A percentile compares a stretch with the other conserved stretches of the same genome.
Conservation (phyloP, 2,329 filamentous ascomycete species). For the Talaromyces islandicus region DNA sequence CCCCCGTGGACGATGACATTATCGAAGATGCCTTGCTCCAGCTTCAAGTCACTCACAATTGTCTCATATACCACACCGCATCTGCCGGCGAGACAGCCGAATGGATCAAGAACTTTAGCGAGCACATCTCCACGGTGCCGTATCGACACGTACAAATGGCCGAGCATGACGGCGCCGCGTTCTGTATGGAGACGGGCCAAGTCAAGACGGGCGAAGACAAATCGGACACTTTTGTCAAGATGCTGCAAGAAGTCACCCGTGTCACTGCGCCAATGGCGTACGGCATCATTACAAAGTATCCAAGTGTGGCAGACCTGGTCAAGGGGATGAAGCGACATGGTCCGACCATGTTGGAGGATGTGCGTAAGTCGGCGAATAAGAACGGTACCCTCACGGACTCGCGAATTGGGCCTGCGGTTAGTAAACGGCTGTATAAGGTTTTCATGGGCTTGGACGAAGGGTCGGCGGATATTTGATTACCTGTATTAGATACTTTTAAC, state of each 20-base stretch:
- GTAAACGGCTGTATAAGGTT: slow-evolving; percentile 43
- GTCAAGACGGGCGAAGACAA: slow-evolving; percentile 63
- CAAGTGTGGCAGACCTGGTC: slow-evolving; percentile 53
- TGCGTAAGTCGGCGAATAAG: slow-evolving; percentile 48
- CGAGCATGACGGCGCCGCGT: slow-evolving; percentile 46
- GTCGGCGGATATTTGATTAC: slow-evolving; percentile 36
- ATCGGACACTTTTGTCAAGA: slow-evolving; percentile 63
- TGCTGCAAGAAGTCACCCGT: slow-evolving; percentile 69
- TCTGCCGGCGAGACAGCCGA: slow-evolving; percentile 59
- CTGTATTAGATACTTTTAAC: background rate
- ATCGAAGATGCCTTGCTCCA: slow-evolving; percentile 66
- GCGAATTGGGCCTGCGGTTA: slow-evolving; percentile 43
- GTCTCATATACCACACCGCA: slow-evolving; percentile 64
- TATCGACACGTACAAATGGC: slow-evolving; percentile 53
- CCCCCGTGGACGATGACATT: slow-evolving; percentile 59
- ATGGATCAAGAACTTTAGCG: slow-evolving; percentile 69
- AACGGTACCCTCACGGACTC: slow-evolving; percentile 40
- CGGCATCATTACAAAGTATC: slow-evolving; percentile 59
- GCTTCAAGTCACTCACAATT: slow-evolving; percentile 62
- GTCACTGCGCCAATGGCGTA: slow-evolving; percentile 68
- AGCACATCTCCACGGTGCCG: slow-evolving; percentile 70
- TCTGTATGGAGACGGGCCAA: slow-evolving; percentile 76
- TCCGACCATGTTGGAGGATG: slow-evolving; percentile 55
- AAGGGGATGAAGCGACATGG: slow-evolving; percentile 54
- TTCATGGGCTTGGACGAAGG: slow-evolving; percentile 42